Evolutionary conservation across 2,329 filamentous ascomycete species (phyloP).

Genomic region (Pseudocercospora fijiensis): DNA sequence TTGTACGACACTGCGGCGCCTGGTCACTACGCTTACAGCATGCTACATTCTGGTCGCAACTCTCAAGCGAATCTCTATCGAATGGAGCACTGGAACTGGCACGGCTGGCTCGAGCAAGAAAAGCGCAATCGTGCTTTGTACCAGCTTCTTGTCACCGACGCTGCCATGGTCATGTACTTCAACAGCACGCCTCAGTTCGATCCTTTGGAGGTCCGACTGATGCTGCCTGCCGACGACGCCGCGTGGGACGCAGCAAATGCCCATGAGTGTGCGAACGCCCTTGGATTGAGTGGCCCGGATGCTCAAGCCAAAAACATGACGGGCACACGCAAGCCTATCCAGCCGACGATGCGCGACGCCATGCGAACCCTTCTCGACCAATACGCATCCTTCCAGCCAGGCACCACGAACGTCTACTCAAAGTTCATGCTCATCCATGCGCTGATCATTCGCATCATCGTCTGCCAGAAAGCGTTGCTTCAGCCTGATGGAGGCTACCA

Average conservation of each 20-base stretch:
- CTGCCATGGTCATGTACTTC: slow-evolving; percentile 68
- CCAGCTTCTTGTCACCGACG: slow-evolving; percentile 63
- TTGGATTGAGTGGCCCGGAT: slow-evolving; percentile 61
- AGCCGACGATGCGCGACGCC: slow-evolving; percentile 63
- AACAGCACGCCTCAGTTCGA: slow-evolving; percentile 65
- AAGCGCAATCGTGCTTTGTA: slow-evolving; percentile 65
- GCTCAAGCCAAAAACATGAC: slow-evolving; percentile 60
- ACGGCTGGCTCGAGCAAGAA: slow-evolving; percentile 68
- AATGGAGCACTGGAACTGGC: slow-evolving; percentile 62
- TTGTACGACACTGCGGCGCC: slow-evolving; percentile 56
- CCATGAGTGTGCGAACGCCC: slow-evolving; percentile 61
- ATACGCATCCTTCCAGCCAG: slow-evolving; percentile 60
- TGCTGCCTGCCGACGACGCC: slow-evolving; percentile 70
- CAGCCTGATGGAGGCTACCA: slow-evolving; percentile 31
- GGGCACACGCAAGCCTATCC: slow-evolving; percentile 63
- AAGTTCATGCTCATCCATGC: slow-evolving; percentile 74
- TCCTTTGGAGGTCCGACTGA: slow-evolving; percentile 62
- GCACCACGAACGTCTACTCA: slow-evolving; percentile 68
- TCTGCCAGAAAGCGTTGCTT: slow-evolving; percentile 46
- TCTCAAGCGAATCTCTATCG: slow-evolving; percentile 50
- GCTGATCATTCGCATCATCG: slow-evolving; percentile 63
- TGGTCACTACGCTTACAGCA: slow-evolving; percentile 54
- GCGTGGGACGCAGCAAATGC: slow-evolving; percentile 66
- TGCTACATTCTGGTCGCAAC: slow-evolving; percentile 59
- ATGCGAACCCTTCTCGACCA: slow-evolving; percentile 61